Evolutionary conservation across 441 rosid genomes (phyloP), one percentile per base, ranked within the genome.

Genomic region (Populus tomentosa): DNA sequence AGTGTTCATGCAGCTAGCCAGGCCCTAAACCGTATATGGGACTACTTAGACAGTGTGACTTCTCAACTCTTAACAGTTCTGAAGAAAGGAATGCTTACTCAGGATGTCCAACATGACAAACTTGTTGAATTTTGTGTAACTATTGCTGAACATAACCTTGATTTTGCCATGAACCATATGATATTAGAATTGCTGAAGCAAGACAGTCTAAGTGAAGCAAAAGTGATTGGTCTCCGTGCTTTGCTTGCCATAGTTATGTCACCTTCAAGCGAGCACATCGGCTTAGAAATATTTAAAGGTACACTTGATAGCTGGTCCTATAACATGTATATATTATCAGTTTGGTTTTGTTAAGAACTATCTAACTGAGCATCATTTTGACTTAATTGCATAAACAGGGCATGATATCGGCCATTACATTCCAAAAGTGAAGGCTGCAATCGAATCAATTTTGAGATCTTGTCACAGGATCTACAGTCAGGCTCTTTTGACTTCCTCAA

Each of bases 121-220:
- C 92, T 97, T 80, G 98, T 97, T 72, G 98, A 97, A 80, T 97
- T 97, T 80, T 97, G 99, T 83, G 99, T 94, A 80, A 91, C 97
- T 70, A 89, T 97, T 79, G 97, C 98, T 30, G 99, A 94, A 69
- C 99, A 97, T 89, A 94, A 97, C 89, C 98, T 94, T 86, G 99
- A 97, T 88, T 97, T 97, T 79, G 87, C 99, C 70, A 97, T 97
- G 98, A 97, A 97, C 82, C 99, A 94, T 83, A 97, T 97, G 99
- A 85, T 97, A 56, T 83, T 97, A 75, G 99, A 94, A 88, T 88
- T 97, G 86, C 88, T 97, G 80, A 97, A 94, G 85, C 99, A 94
- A 86, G 98, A 94, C 83, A 93, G 94, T 89, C 90, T 86, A 67
- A 97, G 97, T 82, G 99, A 97, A 82, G 98, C 98, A 67, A 97